A percentile compares a stretch with the other conserved stretches of the same genome.
phyloP scores from a whole-genome alignment of 139 green algal species.

The Penium margaritaceum region DNA sequence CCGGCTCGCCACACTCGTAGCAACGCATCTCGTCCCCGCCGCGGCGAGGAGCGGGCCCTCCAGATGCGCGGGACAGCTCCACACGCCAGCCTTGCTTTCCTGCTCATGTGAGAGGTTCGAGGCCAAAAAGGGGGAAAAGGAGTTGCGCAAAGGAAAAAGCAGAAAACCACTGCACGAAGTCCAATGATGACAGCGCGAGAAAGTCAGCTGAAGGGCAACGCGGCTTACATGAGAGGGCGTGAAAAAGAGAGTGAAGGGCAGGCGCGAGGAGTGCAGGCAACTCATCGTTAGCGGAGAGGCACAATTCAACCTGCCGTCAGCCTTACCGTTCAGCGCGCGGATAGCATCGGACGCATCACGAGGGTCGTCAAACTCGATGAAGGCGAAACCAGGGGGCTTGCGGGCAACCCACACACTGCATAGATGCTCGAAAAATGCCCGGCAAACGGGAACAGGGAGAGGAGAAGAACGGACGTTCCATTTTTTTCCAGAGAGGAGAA shows the following conservation, averaged over 20 bases:
- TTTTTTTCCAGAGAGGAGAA: too few species aligned
- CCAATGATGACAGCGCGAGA: too few species aligned
- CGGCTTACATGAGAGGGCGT: too few species aligned
- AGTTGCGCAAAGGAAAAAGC: background rate
- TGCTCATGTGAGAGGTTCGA: too few species aligned
- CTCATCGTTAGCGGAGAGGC: too few species aligned
- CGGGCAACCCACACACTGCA: conserved; percentile 47
- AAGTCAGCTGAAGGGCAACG: too few species aligned
- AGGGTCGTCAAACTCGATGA: conserved; percentile 48
- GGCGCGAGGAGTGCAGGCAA: too few species aligned
- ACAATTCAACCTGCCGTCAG: too few species aligned
- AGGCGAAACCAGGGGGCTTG: conserved; percentile 49
- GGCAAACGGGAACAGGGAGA: too few species aligned
- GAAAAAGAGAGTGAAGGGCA: background rate
- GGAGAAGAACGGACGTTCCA: too few species aligned
- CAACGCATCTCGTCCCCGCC: conserved; percentile 40
- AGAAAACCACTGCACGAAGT: too few species aligned
- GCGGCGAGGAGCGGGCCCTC: conserved; percentile 5
- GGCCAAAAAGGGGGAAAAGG: background rate
- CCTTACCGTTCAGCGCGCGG: conserved; percentile 28
- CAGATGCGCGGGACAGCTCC: conserved; percentile 31
- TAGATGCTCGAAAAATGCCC: too few species aligned
- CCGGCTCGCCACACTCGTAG: conserved; percentile 46
- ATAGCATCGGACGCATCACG: conserved; percentile 46
- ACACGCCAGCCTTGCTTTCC: conserved; percentile 48